A percentile compares a stretch with the other conserved stretches of the same genome.
These are phyloP conservation scores for Hypomyces rosellus DNA, from an alignment of 2,329 filamentous ascomycete genomes.

Conservation along the genomic window DNA sequence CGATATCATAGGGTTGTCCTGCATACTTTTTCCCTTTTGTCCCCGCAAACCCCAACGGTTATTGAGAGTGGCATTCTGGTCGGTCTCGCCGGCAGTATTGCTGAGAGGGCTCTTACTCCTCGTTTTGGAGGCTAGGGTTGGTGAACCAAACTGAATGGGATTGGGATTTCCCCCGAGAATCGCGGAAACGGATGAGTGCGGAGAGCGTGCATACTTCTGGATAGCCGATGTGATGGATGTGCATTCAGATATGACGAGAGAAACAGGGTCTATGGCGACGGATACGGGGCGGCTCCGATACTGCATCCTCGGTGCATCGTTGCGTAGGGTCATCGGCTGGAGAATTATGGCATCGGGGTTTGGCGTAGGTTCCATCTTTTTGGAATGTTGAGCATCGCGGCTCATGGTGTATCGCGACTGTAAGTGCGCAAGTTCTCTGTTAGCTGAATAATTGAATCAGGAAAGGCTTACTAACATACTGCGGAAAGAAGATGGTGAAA, in stretches of 20 bases:
- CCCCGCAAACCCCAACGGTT: slow-evolving; percentile 91
- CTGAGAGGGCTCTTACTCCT: slow-evolving; percentile 36
- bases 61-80: slow-evolving; percentile 51
- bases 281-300: slow-evolving; percentile 59
- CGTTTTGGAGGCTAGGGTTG: slow-evolving; percentile 35
- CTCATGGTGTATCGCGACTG: background rate
- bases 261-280: slow-evolving; percentile 84
- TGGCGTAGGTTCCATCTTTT: background rate
- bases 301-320: slow-evolving; percentile 43
- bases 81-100: slow-evolving; percentile 27
- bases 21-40: slow-evolving; percentile 94
- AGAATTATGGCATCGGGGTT: background rate
- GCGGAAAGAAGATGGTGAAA: no score
- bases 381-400: background rate
- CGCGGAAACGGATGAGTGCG: slow-evolving; percentile 90
- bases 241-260: slow-evolving; percentile 95
- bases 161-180: slow-evolving; percentile 77
- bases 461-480: no score
- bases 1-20: slow-evolving; percentile 93
- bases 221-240: slow-evolving; percentile 97
- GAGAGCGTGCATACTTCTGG: slow-evolving; percentile 94
- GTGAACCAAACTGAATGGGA: slow-evolving; percentile 46
- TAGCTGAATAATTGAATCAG: no score
- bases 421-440: no score
- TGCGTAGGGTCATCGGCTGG: background rate